Percentiles rank a stretch among this genome's conserved stretches.
Evolutionary conservation across 2,329 filamentous ascomycete genomes (phyloP).

Genomic region (Sclerotinia subarctica): DNA sequence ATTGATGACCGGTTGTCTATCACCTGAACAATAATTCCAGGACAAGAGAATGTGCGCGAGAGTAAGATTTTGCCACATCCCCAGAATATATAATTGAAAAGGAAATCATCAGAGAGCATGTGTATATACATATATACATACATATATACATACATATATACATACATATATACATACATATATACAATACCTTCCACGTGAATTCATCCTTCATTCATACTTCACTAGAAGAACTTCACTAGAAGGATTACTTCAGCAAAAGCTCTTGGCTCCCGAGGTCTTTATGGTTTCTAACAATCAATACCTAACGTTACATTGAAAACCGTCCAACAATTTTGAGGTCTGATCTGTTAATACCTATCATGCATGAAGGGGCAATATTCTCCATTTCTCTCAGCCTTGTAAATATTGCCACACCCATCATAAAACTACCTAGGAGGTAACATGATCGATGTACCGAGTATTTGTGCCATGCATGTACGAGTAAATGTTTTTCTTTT

Average conservation of each 20-base stretch:
- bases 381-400: constrained; percentile 5
- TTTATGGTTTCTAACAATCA: background rate
- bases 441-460: too few relatives aligned
- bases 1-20: background rate
- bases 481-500: too few relatives aligned
- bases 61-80: background rate
- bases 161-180: too few relatives aligned
- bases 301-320: too few relatives aligned
- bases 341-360: background rate
- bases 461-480: too few relatives aligned
- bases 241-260: too few relatives aligned
- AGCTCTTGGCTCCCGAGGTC: too few relatives aligned
- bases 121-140: too few relatives aligned
- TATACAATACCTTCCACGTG: background rate
- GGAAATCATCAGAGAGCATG: too few relatives aligned
- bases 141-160: too few relatives aligned
- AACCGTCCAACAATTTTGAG: background rate
- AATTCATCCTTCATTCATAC: background rate
- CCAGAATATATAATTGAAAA: too few relatives aligned
- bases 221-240: background rate
- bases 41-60: too few relatives aligned
- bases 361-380: background rate
- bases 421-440: background rate
- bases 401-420: background rate
- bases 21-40: background rate